Conservation (phyloP, 2,329 filamentous ascomycete species). For the Magnaporthales sp. region DNA sequence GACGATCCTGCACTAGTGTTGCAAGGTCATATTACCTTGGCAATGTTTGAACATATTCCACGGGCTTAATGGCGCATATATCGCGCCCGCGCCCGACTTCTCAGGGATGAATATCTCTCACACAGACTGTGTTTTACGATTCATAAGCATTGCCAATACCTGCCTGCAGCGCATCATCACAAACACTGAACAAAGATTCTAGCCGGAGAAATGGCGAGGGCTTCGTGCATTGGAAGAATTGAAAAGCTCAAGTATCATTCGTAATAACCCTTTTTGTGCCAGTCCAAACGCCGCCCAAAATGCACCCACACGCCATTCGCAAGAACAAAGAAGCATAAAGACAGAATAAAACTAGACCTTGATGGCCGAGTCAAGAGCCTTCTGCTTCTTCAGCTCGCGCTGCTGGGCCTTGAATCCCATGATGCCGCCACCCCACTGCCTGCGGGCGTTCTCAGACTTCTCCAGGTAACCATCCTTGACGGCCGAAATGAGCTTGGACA, state of each 20-base stretch:
- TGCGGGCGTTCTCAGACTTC: slow-evolving; percentile 85
- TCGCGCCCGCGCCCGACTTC: neutral
- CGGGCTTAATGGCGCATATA: neutral
- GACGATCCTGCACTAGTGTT: neutral
- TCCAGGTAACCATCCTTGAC: slow-evolving; percentile 98
- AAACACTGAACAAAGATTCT: neutral
- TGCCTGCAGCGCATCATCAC: neutral
- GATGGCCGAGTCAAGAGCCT: slow-evolving; percentile 88
- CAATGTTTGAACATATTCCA: neutral
- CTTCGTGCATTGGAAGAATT: slow-evolving; percentile 1
- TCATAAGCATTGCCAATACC: neutral
- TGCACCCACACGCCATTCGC: slow-evolving; percentile 16
- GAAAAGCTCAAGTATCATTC: slow-evolving; percentile 14
- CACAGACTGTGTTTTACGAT: neutral
- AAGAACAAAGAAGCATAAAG: slow-evolving; percentile 13
- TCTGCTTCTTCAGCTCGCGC: slow-evolving; percentile 75
- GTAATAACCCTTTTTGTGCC: slow-evolving; percentile 21
- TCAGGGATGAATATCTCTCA: neutral
- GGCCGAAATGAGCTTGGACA: slow-evolving; percentile 90
- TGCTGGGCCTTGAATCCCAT: slow-evolving; percentile 92
- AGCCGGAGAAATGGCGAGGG: neutral
- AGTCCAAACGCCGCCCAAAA: slow-evolving; percentile 23
- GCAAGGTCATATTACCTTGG: neutral
- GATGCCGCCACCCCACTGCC: slow-evolving; percentile 99
- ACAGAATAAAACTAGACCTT: slow-evolving; percentile 68